Evolutionary conservation across 2,329 filamentous ascomycete species (phyloP).

Genomic region (Metarhizium rileyi): DNA sequence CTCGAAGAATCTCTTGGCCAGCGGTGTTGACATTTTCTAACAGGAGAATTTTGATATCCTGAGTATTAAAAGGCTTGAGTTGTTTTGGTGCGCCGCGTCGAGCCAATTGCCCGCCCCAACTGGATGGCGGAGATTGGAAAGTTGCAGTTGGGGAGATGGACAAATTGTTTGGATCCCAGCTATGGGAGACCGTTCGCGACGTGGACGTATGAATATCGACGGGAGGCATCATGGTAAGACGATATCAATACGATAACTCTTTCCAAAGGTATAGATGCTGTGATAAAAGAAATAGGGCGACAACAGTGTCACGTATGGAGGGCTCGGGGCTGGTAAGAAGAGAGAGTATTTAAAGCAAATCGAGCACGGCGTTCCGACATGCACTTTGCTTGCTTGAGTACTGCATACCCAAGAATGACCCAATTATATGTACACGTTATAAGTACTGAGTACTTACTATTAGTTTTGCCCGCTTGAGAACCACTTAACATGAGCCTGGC

Average conservation of each 20-base stretch:
- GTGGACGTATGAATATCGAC: slow-evolving; percentile 35
- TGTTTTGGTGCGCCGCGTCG: slow-evolving; percentile 49
- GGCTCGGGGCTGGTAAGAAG: background rate
- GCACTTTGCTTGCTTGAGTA: no score
- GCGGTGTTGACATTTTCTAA: slow-evolving; percentile 94
- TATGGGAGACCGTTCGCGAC: slow-evolving; percentile 41
- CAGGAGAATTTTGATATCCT: slow-evolving; percentile 92
- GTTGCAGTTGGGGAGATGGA: slow-evolving; percentile 66
- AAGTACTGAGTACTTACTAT: no score
- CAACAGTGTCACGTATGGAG: background rate
- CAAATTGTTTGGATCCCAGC: slow-evolving; percentile 43
- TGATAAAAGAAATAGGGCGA: background rate
- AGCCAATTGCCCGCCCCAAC: slow-evolving; percentile 39
- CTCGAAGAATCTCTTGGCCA: slow-evolving; percentile 69
- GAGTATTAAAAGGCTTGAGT: slow-evolving; percentile 88
- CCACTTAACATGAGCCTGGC: no score
- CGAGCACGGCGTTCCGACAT: no score
- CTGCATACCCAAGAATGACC: no score
- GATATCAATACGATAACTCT: background rate
- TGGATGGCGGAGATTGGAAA: slow-evolving; percentile 64
- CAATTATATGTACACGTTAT: no score
- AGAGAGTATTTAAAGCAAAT: background rate
- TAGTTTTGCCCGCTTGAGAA: no score
- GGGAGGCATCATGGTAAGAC: slow-evolving; percentile 28
- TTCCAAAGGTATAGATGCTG: background rate